Conservation (phyloP, 495 filamentous ascomycete genomes). For the Xanthoparmelia taractica region DNA sequence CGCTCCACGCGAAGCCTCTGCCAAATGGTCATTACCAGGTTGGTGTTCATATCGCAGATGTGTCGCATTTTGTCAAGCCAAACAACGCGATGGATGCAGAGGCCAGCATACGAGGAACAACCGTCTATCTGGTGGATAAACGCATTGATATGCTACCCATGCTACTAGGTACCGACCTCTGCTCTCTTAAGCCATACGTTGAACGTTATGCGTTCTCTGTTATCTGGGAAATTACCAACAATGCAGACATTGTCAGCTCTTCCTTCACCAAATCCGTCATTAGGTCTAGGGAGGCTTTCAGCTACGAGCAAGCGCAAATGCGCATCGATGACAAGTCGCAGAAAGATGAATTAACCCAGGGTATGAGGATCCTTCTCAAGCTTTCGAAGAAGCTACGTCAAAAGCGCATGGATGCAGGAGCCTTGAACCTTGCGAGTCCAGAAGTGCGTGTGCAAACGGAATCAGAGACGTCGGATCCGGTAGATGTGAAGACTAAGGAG, state of each 20-base stretch:
- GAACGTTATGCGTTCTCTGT: constrained; percentile 96
- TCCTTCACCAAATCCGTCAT: constrained; percentile 96
- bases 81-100: constrained; percentile 96
- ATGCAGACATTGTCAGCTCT: constrained; percentile 74
- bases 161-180: constrained; percentile 90
- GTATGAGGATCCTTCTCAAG: constrained; percentile 79
- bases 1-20: constrained; percentile 74
- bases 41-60: constrained; percentile 97
- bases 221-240: constrained; percentile 81
- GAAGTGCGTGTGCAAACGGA: constrained; percentile 93
- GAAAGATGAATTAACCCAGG: constrained; percentile 77
- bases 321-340: constrained; percentile 83
- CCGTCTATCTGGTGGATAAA: constrained; percentile 96
- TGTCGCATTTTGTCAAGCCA: constrained; percentile 96
- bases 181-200: constrained; percentile 94
- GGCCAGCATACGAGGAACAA: constrained; percentile 87
- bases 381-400: constrained; percentile 92
- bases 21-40: constrained; percentile 95
- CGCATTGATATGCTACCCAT: constrained; percentile 98
- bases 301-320: constrained; percentile 90
- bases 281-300: constrained; percentile 94
- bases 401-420: constrained; percentile 92
- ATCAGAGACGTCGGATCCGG: constrained; percentile 88
- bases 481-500: constrained; percentile 91
- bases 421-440: constrained; percentile 86